phyloP scores from a whole-genome alignment of 257 asterid species.

The Eustoma russellianum region DNA sequence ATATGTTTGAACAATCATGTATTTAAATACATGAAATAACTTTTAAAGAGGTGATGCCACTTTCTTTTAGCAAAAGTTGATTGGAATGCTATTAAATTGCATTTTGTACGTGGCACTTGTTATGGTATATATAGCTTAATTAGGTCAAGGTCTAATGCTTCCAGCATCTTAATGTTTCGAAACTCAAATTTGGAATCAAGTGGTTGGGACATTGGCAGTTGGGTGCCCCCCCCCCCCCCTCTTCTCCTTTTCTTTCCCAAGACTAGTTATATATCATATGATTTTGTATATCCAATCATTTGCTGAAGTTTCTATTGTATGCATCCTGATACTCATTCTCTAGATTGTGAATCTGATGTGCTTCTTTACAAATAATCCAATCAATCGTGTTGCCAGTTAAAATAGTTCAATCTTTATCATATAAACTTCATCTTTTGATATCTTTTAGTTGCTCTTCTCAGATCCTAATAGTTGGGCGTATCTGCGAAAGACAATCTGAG shows the following conservation, averaged over 20 bases:
- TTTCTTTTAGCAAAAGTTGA: no score
- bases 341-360: background rate
- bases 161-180: no score
- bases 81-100: no score
- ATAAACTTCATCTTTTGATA: background rate
- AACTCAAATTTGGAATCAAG: no score
- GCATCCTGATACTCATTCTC: background rate
- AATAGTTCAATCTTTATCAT: background rate
- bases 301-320: background rate
- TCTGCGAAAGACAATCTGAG: conserved; percentile 38
- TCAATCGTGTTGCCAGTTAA: background rate
- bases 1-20: no score
- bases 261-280: background rate
- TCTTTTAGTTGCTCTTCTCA: conserved; percentile 30
- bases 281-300: background rate
- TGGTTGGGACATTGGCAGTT: background rate
- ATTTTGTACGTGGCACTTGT: no score
- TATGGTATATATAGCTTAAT: no score
- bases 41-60: no score
- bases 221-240: no score
- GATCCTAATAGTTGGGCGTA: conserved; percentile 72
- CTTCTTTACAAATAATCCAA: background rate
- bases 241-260: no score
- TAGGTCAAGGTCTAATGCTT: no score
- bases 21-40: no score